A percentile compares a stretch with the other conserved stretches of the same genome.
Conservation (phyloP, 768 basidiomycete species). For the Cystofilobasidium bisporidii region DNA sequence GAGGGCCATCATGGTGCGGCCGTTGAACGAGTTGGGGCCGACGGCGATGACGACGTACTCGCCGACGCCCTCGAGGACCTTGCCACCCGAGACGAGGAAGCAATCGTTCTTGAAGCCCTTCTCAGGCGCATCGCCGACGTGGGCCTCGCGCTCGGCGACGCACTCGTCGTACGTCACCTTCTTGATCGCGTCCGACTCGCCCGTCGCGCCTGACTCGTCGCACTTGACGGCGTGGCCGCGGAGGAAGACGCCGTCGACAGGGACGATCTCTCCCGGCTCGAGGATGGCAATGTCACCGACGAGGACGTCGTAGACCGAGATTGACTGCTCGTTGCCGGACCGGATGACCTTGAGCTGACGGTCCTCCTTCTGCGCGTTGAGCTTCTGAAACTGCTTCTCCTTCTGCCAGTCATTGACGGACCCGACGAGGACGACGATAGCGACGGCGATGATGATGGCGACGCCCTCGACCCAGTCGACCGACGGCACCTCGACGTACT, state of each 20-base stretch:
- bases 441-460: constrained; percentile 47
- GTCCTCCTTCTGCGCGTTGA: constrained; percentile 94
- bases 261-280: constrained; percentile 91
- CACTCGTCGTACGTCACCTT: constrained; percentile 73
- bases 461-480: constrained; percentile 30
- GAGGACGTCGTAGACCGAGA: constrained; percentile 81
- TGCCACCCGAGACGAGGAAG: constrained; percentile 82
- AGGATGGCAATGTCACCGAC: constrained; percentile 87
- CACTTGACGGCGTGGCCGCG: constrained; percentile 86
- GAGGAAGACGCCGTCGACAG: constrained; percentile 91
- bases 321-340: constrained; percentile 53
- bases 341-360: constrained; percentile 78
- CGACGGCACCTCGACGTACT: constrained; percentile 9
- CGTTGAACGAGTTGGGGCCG: constrained; percentile 86
- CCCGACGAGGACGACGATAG: constrained; percentile 62
- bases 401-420: constrained; percentile 94
- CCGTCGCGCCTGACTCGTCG: constrained; percentile 93
- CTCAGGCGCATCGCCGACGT: constrained; percentile 36
- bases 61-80: constrained; percentile 90
- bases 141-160: constrained; percentile 46
- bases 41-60: constrained; percentile 86
- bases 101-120: constrained; percentile 64
- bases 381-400: constrained; percentile 81
- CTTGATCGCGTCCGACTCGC: constrained; percentile 90
- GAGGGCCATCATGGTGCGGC: constrained; percentile 94